Evolutionary conservation across 106 monocot genomes (phyloP).

Genomic region (Dioscorea zingiberensis): DNA sequence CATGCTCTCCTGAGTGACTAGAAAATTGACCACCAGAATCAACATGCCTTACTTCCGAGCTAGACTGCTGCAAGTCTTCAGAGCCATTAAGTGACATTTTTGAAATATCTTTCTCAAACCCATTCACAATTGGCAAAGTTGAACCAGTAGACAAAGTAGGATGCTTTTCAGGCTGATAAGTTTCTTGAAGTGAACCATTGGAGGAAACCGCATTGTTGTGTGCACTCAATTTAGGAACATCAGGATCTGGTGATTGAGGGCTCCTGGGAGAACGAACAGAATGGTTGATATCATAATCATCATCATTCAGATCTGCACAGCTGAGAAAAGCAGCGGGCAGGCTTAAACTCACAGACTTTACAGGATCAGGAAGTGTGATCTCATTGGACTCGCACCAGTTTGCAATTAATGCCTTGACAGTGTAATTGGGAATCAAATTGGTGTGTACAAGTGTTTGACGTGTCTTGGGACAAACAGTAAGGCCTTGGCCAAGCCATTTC

Average conservation of each 20-base stretch:
- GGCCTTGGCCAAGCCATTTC: slow-evolving; percentile 89
- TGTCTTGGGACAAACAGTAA: slow-evolving; percentile 87
- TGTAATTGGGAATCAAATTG: slow-evolving; percentile 91
- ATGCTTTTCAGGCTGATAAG: slow-evolving; percentile 18
- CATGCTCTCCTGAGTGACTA: slow-evolving; percentile 15
- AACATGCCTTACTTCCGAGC: slow-evolving; percentile 17
- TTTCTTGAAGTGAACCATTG: slow-evolving; percentile 36
- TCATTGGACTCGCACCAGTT: slow-evolving; percentile 89
- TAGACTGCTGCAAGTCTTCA: slow-evolving; percentile 24
- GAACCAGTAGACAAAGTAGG: slow-evolving; percentile 2
- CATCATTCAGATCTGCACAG: slow-evolving; percentile 18
- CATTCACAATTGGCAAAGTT: slow-evolving; percentile 22
- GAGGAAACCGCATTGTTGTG: slow-evolving; percentile 17
- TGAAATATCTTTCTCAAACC: slow-evolving; percentile 22
- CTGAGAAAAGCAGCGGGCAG: slow-evolving; percentile 32
- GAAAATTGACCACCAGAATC: slow-evolving; percentile 23
- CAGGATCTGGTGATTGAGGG: slow-evolving; percentile 26
- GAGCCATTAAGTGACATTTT: slow-evolving; percentile 15
- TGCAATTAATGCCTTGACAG: slow-evolving; percentile 83
- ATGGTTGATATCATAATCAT: slow-evolving; percentile 15
- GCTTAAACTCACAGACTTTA: slow-evolving; percentile 41
- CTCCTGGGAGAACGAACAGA: slow-evolving; percentile 16
- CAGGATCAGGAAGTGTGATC: slow-evolving; percentile 67
- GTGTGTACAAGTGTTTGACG: slow-evolving; percentile 66
- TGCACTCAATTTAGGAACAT: slow-evolving; percentile 7